Evolutionary conservation across 805 yeast genomes (phyloP).

Genomic region (Blastobotrys terrestris): DNA sequence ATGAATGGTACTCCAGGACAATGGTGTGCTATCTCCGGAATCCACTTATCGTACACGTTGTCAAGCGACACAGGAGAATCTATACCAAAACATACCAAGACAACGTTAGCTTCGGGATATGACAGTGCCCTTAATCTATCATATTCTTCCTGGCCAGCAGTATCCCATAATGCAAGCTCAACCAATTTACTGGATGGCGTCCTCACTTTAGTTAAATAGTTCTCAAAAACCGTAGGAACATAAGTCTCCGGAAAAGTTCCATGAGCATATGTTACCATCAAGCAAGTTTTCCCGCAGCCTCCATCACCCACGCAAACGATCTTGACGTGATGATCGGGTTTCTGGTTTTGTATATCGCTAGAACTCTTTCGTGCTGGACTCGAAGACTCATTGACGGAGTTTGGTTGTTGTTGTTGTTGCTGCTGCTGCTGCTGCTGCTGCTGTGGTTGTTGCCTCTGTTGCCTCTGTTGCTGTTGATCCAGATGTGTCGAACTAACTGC

Average conservation of each 20-base stretch:
- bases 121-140: conserved; percentile 72
- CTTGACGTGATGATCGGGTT: conserved; percentile 41
- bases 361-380: not conserved
- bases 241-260: conserved; percentile 65
- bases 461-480: not conserved
- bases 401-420: not conserved
- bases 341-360: not conserved
- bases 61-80: conserved; percentile 56
- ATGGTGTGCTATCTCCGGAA: conserved; percentile 76
- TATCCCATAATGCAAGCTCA: conserved; percentile 79
- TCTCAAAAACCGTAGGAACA: conserved; percentile 80
- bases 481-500: not conserved
- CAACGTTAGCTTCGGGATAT: conserved; percentile 71
- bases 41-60: conserved; percentile 78
- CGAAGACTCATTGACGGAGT: not conserved
- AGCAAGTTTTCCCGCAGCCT: conserved; percentile 84
- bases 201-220: conserved; percentile 54
- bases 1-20: conserved; percentile 75
- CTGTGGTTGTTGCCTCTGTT: too few species aligned
- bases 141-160: conserved; percentile 87
- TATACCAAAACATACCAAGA: conserved; percentile 70
- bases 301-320: conserved; percentile 86
- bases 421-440: not conserved
- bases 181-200: conserved; percentile 46
- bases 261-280: conserved; percentile 58